Conservation (phyloP, 768 basidiomycete genomes). For the Crassisporium funariophilum region DNA sequence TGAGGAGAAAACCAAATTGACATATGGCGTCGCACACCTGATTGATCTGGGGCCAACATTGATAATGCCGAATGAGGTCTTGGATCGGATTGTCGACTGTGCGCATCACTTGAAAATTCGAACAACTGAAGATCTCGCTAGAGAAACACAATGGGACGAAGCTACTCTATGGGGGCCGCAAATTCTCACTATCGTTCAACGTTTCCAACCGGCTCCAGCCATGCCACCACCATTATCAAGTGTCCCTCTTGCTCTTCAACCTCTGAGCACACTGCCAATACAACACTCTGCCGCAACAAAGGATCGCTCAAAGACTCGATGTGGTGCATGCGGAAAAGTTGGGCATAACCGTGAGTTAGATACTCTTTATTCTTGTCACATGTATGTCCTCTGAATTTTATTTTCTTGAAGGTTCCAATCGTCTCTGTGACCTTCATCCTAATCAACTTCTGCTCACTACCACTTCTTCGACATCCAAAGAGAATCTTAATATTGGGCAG, state of each 20-base stretch:
- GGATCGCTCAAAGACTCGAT: not conserved
- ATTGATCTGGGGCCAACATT: not conserved
- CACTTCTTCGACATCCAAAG: not conserved
- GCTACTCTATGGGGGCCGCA: not conserved
- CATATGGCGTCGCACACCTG: not conserved
- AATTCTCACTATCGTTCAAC: not conserved
- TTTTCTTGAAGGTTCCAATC: not conserved
- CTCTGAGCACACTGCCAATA: not conserved
- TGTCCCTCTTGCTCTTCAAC: not conserved
- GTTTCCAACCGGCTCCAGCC: not conserved
- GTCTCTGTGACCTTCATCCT: not conserved
- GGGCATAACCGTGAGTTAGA: conserved; percentile 12
- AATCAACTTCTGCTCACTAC: no score
- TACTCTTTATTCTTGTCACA: not conserved
- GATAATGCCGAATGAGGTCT: not conserved
- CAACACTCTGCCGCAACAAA: not conserved
- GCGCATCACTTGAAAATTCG: not conserved
- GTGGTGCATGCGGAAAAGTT: conserved; percentile 6
- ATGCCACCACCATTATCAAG: not conserved
- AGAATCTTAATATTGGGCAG: not conserved
- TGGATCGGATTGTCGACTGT: not conserved
- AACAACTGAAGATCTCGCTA: not conserved
- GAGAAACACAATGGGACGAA: not conserved
- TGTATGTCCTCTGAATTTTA: not conserved
- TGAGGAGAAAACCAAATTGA: not conserved